phyloP scores from a whole-genome alignment of 495 filamentous ascomycete genomes.

The Daldinia grandis region DNA sequence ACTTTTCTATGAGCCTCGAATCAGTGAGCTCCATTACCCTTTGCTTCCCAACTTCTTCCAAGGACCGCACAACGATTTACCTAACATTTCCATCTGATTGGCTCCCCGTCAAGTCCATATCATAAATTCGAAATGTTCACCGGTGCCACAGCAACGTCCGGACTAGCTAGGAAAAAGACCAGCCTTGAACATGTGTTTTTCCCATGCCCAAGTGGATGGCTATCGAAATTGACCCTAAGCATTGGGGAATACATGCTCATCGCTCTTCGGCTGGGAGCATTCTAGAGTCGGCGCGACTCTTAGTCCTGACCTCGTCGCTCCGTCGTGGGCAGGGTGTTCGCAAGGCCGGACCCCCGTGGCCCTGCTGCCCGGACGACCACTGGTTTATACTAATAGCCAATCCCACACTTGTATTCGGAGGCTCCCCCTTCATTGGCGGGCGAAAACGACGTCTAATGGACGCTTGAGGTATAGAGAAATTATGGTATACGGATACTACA shows the following conservation, averaged over 20 bases:
- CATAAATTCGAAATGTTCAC: conserved; percentile 34
- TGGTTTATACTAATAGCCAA: conserved; percentile 34
- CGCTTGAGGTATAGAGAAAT: conserved; percentile 26
- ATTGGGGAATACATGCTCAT: conserved; percentile 8
- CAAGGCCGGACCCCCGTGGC: conserved; percentile 17
- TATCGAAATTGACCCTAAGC: conserved; percentile 4
- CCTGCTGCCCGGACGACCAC: conserved; percentile 25
- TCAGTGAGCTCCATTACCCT: conserved; percentile 27
- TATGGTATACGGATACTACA: conserved; percentile 29
- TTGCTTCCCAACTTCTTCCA: conserved; percentile 15
- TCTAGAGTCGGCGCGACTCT: conserved; percentile 29
- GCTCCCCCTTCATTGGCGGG: conserved; percentile 23
- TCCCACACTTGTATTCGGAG: conserved; percentile 18
- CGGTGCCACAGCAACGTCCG: conserved; percentile 39
- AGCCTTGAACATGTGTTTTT: conserved; percentile 28
- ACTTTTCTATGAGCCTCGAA: conserved; percentile 37
- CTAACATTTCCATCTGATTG: conserved; percentile 26
- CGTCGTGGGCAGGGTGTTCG: conserved; percentile 14
- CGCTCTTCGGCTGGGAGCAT: conserved; percentile 12
- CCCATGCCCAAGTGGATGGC: conserved; percentile 20
- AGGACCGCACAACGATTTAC: conserved; percentile 16
- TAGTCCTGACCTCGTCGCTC: conserved; percentile 22
- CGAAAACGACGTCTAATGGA: conserved; percentile 21
- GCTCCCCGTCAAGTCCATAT: conserved; percentile 8
- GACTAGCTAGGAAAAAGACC: conserved; percentile 21